Percentiles rank a stretch among this genome's conserved stretches.
Evolutionary conservation across 352 stramenopile genomes (phyloP).

Genomic region (Stramenopiles sp.): DNA sequence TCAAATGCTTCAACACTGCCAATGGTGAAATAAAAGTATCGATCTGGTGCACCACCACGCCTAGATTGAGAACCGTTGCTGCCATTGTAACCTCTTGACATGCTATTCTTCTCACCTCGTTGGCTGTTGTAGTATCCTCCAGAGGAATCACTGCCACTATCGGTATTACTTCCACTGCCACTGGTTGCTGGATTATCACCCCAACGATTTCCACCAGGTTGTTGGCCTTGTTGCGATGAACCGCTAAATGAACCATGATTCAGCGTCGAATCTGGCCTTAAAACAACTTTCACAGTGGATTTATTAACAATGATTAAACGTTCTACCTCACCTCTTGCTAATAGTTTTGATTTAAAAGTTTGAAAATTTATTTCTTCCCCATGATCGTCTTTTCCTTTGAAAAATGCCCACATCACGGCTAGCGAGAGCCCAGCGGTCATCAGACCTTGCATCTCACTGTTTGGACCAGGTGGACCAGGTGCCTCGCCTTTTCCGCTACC

Average conservation of each 20-base stretch:
- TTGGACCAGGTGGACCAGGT: neutral
- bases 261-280: constrained; percentile 29
- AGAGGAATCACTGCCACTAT: constrained; percentile 12
- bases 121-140: constrained; percentile 22
- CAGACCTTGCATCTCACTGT: neutral
- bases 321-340: constrained; percentile 30
- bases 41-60: constrained; percentile 8
- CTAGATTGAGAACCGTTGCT: neutral
- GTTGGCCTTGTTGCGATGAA: constrained; percentile 10
- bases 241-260: constrained; percentile 10
- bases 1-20: constrained; percentile 92
- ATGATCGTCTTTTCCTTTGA: neutral
- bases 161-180: constrained; percentile 7
- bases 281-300: constrained; percentile 59
- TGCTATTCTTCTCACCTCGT: constrained; percentile 6
- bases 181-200: constrained; percentile 26
- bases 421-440: neutral
- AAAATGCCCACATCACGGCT: neutral
- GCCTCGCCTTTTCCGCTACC: neutral
- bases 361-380: neutral
- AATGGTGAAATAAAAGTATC: constrained; percentile 84
- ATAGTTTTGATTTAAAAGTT: neutral
- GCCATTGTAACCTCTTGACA: neutral
- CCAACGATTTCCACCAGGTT: constrained; percentile 23
- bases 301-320: constrained; percentile 71